Conservation (phyloP, 1,284 basidiomycete genomes). For the Leccinum pachyderme region DNA sequence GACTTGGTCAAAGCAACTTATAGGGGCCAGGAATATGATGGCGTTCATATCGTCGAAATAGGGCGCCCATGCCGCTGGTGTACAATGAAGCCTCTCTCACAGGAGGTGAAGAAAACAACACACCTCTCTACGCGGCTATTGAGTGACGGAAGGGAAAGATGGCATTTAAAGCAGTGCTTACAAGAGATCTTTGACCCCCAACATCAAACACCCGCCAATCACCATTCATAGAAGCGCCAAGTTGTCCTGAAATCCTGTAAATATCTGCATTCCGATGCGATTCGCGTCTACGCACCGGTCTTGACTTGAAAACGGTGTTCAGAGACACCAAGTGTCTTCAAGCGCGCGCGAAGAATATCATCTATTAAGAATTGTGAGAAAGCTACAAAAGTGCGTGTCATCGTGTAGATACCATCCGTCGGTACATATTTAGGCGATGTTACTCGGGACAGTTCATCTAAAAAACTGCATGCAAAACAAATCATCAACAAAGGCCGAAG, state of each 20-base stretch:
- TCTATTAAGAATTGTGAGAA: conserved; percentile 16
- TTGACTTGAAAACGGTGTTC: conserved; percentile 40
- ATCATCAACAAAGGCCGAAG: not conserved
- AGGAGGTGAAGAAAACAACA: not conserved
- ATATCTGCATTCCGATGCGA: not conserved
- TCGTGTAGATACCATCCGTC: conserved; percentile 37
- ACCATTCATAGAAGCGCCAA: conserved; percentile 32
- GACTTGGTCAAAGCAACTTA: conserved; percentile 64
- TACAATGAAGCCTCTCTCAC: conserved; percentile 4
- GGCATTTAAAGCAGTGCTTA: conserved; percentile 13
- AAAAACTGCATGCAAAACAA: conserved; percentile 36
- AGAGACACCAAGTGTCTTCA: conserved; percentile 42
- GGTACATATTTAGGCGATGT: conserved; percentile 42
- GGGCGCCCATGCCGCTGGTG: conserved; percentile 36
- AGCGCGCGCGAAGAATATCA: conserved; percentile 37
- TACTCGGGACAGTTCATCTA: conserved; percentile 43
- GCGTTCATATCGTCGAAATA: conserved; percentile 58
- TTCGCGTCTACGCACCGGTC: conserved; percentile 22
- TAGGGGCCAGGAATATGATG: conserved; percentile 61
- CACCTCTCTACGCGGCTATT: conserved; percentile 26
- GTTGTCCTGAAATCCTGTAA: conserved; percentile 21
- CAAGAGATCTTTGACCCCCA: conserved; percentile 36
- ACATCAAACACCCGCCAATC: conserved; percentile 40
- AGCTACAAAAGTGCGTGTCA: not conserved
- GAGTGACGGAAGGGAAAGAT: not conserved